phyloP scores from a whole-genome alignment of 2,329 filamentous ascomycete genomes.

The Fusarium staphyleae region DNA sequence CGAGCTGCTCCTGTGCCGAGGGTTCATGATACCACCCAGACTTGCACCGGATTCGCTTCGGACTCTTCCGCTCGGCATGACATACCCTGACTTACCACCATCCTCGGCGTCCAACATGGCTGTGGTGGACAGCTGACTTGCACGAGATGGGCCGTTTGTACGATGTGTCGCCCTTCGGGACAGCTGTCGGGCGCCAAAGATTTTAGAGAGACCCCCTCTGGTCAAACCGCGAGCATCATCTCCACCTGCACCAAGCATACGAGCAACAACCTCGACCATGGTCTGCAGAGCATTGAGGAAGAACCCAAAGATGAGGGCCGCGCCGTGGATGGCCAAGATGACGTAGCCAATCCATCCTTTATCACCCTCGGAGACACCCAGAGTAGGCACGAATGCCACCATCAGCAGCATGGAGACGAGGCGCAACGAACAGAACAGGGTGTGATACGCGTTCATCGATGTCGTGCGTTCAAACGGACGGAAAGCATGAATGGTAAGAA shows the following conservation, averaged over 20 bases:
- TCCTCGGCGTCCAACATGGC: constrained; percentile 79
- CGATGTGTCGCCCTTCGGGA: constrained; percentile 73
- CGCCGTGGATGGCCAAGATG: constrained; percentile 84
- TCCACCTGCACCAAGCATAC: constrained; percentile 82
- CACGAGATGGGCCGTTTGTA: constrained; percentile 67
- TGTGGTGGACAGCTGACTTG: constrained; percentile 82
- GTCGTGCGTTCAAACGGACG: constrained; percentile 89
- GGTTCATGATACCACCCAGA: constrained; percentile 57
- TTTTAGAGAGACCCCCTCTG: constrained; percentile 85
- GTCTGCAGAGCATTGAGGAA: constrained; percentile 92
- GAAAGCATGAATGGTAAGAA: constrained; percentile 88
- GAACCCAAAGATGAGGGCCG: constrained; percentile 89
- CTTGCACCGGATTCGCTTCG: constrained; percentile 69
- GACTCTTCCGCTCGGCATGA: constrained; percentile 60
- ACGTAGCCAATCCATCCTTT: constrained; percentile 97
- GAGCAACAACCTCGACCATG: constrained; percentile 84
- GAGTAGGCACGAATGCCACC: constrained; percentile 82
- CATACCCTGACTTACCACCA: constrained; percentile 67
- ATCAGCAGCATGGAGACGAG: constrained; percentile 79
- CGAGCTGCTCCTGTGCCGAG: constrained; percentile 61
- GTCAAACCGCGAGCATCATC: constrained; percentile 73
- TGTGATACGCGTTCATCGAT: constrained; percentile 97
- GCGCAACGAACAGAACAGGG: constrained; percentile 79
- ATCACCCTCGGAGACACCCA: constrained; percentile 77
- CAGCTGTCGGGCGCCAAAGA: constrained; percentile 90